These are phyloP conservation scores for Penicillium ucsense DNA, from an alignment of 495 filamentous ascomycete species.

Conservation along the genomic window DNA sequence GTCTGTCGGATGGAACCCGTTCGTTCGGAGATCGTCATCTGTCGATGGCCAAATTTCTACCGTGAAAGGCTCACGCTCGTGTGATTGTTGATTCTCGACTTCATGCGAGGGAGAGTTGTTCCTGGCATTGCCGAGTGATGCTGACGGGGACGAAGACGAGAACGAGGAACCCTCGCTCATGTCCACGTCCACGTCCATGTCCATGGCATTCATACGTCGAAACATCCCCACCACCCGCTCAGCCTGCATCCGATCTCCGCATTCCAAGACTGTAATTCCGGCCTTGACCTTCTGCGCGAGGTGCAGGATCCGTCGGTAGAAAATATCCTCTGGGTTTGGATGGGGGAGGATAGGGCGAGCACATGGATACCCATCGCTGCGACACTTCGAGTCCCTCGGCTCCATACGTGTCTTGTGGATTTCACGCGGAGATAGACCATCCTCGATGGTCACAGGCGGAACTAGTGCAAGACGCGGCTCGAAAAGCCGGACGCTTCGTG, in stretches of 20 bases:
- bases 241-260: conserved; percentile 28
- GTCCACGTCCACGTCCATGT: background rate
- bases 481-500: conserved; percentile 63
- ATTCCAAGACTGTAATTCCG: conserved; percentile 28
- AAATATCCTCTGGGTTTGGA: conserved; percentile 25
- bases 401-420: too few relatives aligned
- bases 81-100: too few relatives aligned
- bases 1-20: conserved; percentile 15
- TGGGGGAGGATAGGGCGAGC: background rate
- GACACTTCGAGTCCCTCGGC: too few relatives aligned
- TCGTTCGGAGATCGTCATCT: conserved; percentile 7
- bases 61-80: background rate
- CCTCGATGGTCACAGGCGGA: conserved; percentile 29
- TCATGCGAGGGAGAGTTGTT: too few relatives aligned
- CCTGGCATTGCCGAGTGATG: too few relatives aligned
- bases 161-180: background rate
- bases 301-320: conserved; percentile 25
- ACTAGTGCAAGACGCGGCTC: conserved; percentile 77
- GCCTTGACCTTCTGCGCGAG: conserved; percentile 12
- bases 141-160: too few relatives aligned
- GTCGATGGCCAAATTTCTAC: conserved; percentile 12
- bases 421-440: background rate
- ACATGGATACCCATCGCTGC: too few relatives aligned
- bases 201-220: background rate
- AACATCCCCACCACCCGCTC: conserved; percentile 19